Evolutionary conservation across 1,284 basidiomycete species (phyloP).

Genomic region (Pascua guehoae): DNA sequence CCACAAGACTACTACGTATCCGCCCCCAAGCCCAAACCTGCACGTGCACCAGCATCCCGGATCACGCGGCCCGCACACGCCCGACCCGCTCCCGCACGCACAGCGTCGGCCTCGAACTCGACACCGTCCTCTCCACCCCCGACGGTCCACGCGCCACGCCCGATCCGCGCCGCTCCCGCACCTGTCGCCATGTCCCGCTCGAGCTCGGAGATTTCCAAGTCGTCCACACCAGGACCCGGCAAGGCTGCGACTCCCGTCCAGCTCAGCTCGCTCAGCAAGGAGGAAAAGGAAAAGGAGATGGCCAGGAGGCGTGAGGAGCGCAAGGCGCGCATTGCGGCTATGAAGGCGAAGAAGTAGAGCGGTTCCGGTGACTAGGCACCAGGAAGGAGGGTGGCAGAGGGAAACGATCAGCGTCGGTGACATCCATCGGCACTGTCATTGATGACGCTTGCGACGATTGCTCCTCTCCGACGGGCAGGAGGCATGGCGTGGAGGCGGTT

Average conservation of each 20-base stretch:
- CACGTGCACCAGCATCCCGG: background rate
- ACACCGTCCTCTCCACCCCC: too few relatives aligned
- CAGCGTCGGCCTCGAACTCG: too few relatives aligned
- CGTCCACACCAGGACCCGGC: constrained; percentile 7
- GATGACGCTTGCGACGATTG: too few relatives aligned
- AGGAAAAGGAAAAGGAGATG: constrained; percentile 85
- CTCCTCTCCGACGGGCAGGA: too few relatives aligned
- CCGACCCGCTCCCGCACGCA: background rate
- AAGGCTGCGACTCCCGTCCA: background rate
- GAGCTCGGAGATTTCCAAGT: constrained; percentile 4
- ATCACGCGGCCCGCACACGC: constrained; percentile 1
- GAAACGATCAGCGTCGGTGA: too few relatives aligned
- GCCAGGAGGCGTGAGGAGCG: constrained; percentile 80
- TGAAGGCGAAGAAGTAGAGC: constrained; percentile 43
- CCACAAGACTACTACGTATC: constrained; percentile 37
- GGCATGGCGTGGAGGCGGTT: too few relatives aligned
- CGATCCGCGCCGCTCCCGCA: background rate
- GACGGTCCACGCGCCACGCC: too few relatives aligned
- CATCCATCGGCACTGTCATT: too few relatives aligned
- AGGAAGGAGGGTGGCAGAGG: too few relatives aligned
- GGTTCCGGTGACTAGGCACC: constrained; percentile 11
- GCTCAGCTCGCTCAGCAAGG: constrained; percentile 59
- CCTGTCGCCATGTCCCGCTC: constrained; percentile 7
- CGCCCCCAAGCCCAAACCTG: constrained; percentile 10
- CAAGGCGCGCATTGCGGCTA: constrained; percentile 55